phyloP scores from a whole-genome alignment of 2,329 filamentous ascomycete species.

The Chlorencoelia australis region DNA sequence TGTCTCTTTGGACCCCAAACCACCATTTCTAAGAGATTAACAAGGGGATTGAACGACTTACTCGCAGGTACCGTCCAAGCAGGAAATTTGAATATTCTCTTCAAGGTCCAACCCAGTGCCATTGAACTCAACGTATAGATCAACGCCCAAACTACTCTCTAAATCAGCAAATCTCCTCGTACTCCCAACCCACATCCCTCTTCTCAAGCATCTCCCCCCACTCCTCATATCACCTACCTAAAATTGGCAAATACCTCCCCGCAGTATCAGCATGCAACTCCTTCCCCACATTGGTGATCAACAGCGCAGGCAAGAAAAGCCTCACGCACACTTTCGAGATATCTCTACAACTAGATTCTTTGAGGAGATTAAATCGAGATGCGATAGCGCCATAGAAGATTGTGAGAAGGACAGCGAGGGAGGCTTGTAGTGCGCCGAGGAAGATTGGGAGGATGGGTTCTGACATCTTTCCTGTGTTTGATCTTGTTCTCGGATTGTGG shows the following conservation, averaged over 20 bases:
- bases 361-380: slow-evolving; percentile 31
- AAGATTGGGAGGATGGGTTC: slow-evolving; percentile 32
- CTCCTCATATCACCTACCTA: slow-evolving; percentile 12
- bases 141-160: slow-evolving; percentile 35
- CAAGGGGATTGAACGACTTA: slow-evolving; percentile 23
- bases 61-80: slow-evolving; percentile 36
- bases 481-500: no score
- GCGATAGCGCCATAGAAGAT: slow-evolving; percentile 36
- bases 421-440: slow-evolving; percentile 36
- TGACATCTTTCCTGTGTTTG: no score
- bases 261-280: slow-evolving; percentile 31
- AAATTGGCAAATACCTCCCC: slow-evolving; percentile 29
- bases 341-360: slow-evolving; percentile 28
- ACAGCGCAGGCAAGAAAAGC: slow-evolving; percentile 36
- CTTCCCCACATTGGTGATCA: slow-evolving; percentile 36
- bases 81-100: slow-evolving; percentile 32
- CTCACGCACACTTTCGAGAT: slow-evolving; percentile 38
- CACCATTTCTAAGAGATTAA: no score
- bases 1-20: no score
- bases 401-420: slow-evolving; percentile 37
- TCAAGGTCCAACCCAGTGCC: slow-evolving; percentile 30
- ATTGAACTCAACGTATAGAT: slow-evolving; percentile 33
- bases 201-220: no score
- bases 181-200: no score
- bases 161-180: no score